Percentiles rank a stretch among this genome's conserved stretches.
Evolutionary conservation across 306 rosid species (phyloP).

Genomic region (Acacia melanoxylon): DNA sequence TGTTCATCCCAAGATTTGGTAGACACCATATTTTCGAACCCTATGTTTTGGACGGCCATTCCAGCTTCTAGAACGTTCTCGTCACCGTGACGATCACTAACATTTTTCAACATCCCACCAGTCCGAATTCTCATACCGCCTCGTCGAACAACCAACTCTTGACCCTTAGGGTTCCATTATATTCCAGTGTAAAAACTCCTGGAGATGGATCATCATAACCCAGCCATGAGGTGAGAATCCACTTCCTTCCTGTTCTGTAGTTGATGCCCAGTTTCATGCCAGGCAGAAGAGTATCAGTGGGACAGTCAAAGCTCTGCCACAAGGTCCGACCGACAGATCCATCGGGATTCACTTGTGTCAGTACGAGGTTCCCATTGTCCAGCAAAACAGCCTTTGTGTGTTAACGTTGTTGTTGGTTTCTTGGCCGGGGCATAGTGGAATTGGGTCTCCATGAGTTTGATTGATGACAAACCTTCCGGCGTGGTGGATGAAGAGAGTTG

Average conservation of each 20-base stretch:
- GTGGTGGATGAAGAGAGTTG: not conserved
- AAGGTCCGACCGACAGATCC: not conserved
- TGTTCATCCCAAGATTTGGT: not conserved
- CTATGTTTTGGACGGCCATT: too few species aligned
- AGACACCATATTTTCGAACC: not conserved
- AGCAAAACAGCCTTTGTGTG: not conserved
- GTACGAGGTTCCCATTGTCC: not conserved
- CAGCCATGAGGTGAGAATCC: not conserved
- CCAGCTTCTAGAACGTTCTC: too few species aligned
- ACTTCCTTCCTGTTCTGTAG: not conserved
- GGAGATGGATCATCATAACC: not conserved
- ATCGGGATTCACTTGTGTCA: not conserved
- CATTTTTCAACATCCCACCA: not conserved
- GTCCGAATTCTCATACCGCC: not conserved
- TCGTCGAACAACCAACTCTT: not conserved
- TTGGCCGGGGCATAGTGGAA: not conserved
- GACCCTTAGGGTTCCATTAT: not conserved
- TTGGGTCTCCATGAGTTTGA: not conserved
- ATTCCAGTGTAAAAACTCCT: not conserved
- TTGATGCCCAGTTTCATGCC: not conserved
- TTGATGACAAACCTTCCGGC: not conserved
- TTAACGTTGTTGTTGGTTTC: not conserved
- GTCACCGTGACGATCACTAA: too few species aligned
- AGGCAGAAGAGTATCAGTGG: not conserved
- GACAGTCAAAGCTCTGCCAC: conserved; percentile 11